Conservation (phyloP, 805 yeast genomes). For the Pichia thaimueangensis region DNA sequence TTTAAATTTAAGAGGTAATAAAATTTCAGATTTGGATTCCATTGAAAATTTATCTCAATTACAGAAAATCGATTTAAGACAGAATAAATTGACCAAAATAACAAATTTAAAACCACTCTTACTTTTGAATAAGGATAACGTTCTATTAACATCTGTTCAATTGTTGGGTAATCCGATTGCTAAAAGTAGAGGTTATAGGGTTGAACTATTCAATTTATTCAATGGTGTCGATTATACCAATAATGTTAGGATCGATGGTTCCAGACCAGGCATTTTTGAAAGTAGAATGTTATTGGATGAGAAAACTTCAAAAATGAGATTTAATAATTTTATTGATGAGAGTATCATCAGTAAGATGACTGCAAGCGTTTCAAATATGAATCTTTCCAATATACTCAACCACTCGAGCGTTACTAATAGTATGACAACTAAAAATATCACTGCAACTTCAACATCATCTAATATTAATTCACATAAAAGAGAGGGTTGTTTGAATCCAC, state of each 20-base stretch:
- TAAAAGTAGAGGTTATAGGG: slow-evolving; percentile 38
- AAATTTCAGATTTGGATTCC: slow-evolving; percentile 36
- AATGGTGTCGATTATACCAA: slow-evolving; percentile 47
- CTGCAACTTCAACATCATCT: neutral
- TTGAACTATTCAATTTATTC: slow-evolving; percentile 48
- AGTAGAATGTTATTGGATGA: slow-evolving; percentile 47
- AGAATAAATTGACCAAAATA: slow-evolving; percentile 37
- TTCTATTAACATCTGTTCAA: slow-evolving; percentile 23
- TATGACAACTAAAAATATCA: slow-evolving; percentile 11
- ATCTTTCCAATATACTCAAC: slow-evolving; percentile 22
- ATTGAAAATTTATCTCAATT: slow-evolving; percentile 37
- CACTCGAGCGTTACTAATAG: too few relatives aligned
- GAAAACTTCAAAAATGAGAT: slow-evolving; percentile 38
- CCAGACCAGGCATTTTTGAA: slow-evolving; percentile 57
- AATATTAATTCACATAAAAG: neutral
- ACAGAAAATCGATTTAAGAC: slow-evolving; percentile 49
- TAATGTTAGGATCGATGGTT: slow-evolving; percentile 48
- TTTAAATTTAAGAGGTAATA: slow-evolving; percentile 46
- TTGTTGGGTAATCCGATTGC: slow-evolving; percentile 36
- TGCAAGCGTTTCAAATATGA: slow-evolving; percentile 33
- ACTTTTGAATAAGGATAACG: slow-evolving; percentile 19
- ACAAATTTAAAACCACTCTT: slow-evolving; percentile 36
- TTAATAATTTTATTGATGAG: slow-evolving; percentile 36
- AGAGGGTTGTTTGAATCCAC: too few relatives aligned
- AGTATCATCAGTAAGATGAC: slow-evolving; percentile 32